phyloP scores from a whole-genome alignment of 345 rosid species.

The Geranium brycei region DNA sequence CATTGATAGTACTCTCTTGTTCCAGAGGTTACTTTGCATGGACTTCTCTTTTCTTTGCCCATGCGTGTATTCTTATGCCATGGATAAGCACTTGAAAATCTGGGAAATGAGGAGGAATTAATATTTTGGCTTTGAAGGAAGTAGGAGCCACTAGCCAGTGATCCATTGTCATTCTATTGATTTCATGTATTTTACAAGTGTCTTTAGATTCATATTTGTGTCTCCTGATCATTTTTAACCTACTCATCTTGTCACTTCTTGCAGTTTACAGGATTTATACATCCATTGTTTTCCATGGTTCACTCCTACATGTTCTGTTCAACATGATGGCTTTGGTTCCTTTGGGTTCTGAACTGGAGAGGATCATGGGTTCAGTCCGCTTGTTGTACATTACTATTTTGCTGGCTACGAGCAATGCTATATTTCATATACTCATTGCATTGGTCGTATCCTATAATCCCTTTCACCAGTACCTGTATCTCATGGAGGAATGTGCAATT shows the following conservation, averaged over 20 bases:
- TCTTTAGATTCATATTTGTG: not conserved
- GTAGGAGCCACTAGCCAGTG: not conserved
- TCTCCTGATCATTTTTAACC: constrained; percentile 3
- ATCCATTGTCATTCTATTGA: not conserved
- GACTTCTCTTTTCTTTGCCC: no score
- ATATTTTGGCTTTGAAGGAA: not conserved
- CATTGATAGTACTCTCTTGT: no score
- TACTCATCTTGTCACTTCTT: constrained; percentile 7
- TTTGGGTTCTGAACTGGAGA: constrained; percentile 90
- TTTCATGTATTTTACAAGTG: not conserved
- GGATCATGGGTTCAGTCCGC: constrained; percentile 91
- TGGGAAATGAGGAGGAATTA: not conserved
- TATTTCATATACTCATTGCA: constrained; percentile 66
- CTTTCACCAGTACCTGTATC: constrained; percentile 20
- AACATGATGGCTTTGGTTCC: constrained; percentile 98
- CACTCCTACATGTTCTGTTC: constrained; percentile 79
- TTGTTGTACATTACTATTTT: constrained; percentile 53
- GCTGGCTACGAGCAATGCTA: constrained; percentile 74
- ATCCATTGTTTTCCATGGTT: constrained; percentile 71
- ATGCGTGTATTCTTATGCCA: no score
- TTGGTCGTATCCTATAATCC: constrained; percentile 55
- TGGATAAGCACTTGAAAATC: no score
- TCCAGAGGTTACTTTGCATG: no score
- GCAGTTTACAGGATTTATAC: constrained; percentile 88
- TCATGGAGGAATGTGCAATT: constrained; percentile 75